Evolutionary conservation across 2,329 filamentous ascomycete species (phyloP).

Genomic region (Mariannaea sp.): DNA sequence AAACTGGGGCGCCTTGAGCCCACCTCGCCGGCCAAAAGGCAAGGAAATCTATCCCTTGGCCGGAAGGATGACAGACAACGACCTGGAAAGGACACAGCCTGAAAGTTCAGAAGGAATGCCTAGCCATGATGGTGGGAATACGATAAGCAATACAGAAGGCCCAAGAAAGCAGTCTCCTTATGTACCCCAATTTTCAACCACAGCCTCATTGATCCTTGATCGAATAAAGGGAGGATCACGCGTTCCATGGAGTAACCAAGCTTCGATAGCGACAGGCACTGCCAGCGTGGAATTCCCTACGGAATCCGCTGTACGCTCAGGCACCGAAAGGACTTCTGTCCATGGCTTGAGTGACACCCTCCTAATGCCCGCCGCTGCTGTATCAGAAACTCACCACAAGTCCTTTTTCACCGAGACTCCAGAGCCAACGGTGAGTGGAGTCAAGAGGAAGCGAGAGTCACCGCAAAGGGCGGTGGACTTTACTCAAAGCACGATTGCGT

Average conservation of each 20-base stretch:
- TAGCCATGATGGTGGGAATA: neutral
- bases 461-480: conserved; percentile 36
- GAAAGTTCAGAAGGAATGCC: neutral
- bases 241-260: neutral
- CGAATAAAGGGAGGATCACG: conserved; percentile 28
- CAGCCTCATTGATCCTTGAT: conserved; percentile 36
- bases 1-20: neutral
- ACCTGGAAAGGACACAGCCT: neutral
- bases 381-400: conserved; percentile 8
- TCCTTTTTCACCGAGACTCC: conserved; percentile 1
- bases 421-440: conserved; percentile 12
- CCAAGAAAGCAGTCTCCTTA: conserved; percentile 31
- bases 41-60: neutral
- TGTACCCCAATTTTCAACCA: conserved; percentile 39
- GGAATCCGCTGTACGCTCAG: neutral
- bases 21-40: neutral
- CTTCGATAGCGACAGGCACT: neutral
- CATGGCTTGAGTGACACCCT: conserved; percentile 21
- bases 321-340: neutral
- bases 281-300: neutral
- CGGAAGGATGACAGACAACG: neutral
- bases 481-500: conserved; percentile 40
- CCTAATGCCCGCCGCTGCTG: conserved; percentile 15
- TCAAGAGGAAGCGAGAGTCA: conserved; percentile 40
- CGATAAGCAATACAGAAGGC: neutral